phyloP scores from a whole-genome alignment of 208 protist genomes.

The Leptomonas seymouri region DNA sequence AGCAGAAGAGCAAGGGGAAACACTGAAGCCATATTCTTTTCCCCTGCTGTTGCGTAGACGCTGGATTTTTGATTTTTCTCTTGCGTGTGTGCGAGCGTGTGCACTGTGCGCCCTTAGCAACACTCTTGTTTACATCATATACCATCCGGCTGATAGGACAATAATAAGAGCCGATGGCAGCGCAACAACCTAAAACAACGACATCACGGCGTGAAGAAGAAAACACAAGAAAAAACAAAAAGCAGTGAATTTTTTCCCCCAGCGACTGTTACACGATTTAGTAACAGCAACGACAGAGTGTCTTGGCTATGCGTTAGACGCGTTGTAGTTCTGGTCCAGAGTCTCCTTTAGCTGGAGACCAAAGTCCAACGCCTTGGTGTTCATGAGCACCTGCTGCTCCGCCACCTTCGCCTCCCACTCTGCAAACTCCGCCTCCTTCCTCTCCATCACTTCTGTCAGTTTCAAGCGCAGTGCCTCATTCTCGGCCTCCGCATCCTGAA shows the following conservation, averaged over 20 bases:
- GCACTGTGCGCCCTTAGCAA: not conserved
- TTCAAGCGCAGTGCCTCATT: slow-evolving; percentile 66
- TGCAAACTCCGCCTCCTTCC: slow-evolving; percentile 72
- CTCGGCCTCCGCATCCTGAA: slow-evolving; percentile 64
- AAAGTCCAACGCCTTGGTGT: slow-evolving; percentile 90
- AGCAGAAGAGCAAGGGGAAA: not conserved
- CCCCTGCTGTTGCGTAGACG: no score
- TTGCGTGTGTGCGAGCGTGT: no score
- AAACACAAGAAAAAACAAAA: not conserved
- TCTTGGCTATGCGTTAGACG: not conserved
- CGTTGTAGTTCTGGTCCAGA: slow-evolving; percentile 15
- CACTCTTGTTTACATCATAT: not conserved
- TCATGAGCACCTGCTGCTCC: slow-evolving; percentile 78
- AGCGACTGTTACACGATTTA: not conserved
- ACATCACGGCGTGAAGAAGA: no score
- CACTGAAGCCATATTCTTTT: no score
- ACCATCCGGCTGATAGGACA: not conserved
- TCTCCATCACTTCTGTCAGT: slow-evolving; percentile 48
- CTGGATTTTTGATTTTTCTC: no score
- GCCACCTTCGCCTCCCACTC: slow-evolving; percentile 86
- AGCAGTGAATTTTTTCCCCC: not conserved
- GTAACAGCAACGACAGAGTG: no score
- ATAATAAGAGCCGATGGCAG: not conserved
- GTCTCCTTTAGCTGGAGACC: slow-evolving; percentile 89
- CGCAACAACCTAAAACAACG: no score